Conservation (phyloP, 2,329 filamentous ascomycete genomes). For the Magnaporthiopsis incrustans region DNA sequence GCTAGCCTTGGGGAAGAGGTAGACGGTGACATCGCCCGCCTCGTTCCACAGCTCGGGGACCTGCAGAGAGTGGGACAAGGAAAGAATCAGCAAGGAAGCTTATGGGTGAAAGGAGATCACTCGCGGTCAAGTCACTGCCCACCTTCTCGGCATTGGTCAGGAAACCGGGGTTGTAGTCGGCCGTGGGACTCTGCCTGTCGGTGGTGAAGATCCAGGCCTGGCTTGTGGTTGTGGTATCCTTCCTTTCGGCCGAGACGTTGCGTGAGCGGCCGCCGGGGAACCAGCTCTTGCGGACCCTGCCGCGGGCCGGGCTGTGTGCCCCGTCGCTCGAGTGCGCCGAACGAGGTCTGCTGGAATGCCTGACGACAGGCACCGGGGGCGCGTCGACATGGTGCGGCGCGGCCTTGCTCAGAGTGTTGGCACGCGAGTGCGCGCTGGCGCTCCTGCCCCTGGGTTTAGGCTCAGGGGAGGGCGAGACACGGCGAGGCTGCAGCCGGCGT, state of each 20-base stretch:
- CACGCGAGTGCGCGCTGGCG: conserved; percentile 35
- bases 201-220: conserved; percentile 48
- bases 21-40: conserved; percentile 46
- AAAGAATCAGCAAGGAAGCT: conserved; percentile 4
- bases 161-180: conserved; percentile 48
- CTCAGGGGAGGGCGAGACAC: conserved; percentile 25
- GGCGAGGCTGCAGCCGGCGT: conserved; percentile 17
- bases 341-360: conserved; percentile 18
- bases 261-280: conserved; percentile 43
- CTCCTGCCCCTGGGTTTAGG: conserved; percentile 33
- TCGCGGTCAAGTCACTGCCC: conserved; percentile 9
- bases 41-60: conserved; percentile 62
- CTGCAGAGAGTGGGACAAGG: conserved; percentile 25
- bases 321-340: conserved; percentile 26
- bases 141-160: conserved; percentile 50
- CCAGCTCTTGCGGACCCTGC: conserved; percentile 45
- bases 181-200: conserved; percentile 27
- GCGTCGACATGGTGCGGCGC: conserved; percentile 18
- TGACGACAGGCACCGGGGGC: conserved; percentile 22
- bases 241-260: conserved; percentile 34
- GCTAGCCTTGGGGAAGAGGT: conserved; percentile 44
- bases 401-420: conserved; percentile 15
- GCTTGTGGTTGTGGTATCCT: conserved; percentile 14
- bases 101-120: not conserved
- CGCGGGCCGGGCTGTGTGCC: conserved; percentile 35